Percentiles rank a stretch among this genome's conserved stretches.
Conservation (phyloP, 2,329 filamentous ascomycete genomes). For the Amauroascus niger region DNA sequence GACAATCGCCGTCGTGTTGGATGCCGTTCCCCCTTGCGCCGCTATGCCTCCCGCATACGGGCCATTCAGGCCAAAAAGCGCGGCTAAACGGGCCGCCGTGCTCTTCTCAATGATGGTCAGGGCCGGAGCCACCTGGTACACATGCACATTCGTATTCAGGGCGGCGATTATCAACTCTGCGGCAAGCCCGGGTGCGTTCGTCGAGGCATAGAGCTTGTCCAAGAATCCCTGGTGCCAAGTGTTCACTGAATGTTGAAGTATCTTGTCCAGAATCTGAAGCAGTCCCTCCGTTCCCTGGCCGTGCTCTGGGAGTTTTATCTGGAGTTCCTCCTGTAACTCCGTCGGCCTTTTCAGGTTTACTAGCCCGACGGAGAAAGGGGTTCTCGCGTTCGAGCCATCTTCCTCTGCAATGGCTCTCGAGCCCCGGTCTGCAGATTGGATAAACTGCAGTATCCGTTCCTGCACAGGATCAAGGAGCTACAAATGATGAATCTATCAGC, state of each 20-base stretch:
- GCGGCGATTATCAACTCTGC: conserved; percentile 75
- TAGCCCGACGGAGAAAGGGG: conserved; percentile 50
- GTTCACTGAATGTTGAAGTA: conserved; percentile 83
- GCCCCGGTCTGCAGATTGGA: conserved; percentile 35
- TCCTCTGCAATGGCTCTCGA: conserved; percentile 13
- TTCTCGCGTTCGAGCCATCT: conserved; percentile 52
- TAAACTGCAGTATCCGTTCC: conserved; percentile 38
- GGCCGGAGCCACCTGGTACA: conserved; percentile 87
- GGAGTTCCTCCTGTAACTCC: conserved; percentile 47
- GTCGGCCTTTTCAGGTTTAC: conserved; percentile 54
- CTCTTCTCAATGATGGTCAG: conserved; percentile 80
- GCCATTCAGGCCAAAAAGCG: conserved; percentile 64
- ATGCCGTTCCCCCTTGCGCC: conserved; percentile 70
- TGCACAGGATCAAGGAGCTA: conserved; percentile 35
- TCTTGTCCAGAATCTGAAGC: conserved; percentile 56
- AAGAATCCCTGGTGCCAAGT: conserved; percentile 98
- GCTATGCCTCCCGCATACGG: conserved; percentile 61
- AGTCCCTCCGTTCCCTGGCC: conserved; percentile 63
- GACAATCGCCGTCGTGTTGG: conserved; percentile 76
- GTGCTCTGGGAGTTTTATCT: conserved; percentile 43
- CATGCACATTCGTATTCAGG: conserved; percentile 88
- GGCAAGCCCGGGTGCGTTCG: conserved; percentile 74
- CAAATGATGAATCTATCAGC: conserved; percentile 2
- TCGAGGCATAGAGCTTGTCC: conserved; percentile 88
- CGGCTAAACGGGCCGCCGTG: conserved; percentile 62